phyloP scores from a whole-genome alignment of 1,284 basidiomycete species.

The Vanrija sp. region DNA sequence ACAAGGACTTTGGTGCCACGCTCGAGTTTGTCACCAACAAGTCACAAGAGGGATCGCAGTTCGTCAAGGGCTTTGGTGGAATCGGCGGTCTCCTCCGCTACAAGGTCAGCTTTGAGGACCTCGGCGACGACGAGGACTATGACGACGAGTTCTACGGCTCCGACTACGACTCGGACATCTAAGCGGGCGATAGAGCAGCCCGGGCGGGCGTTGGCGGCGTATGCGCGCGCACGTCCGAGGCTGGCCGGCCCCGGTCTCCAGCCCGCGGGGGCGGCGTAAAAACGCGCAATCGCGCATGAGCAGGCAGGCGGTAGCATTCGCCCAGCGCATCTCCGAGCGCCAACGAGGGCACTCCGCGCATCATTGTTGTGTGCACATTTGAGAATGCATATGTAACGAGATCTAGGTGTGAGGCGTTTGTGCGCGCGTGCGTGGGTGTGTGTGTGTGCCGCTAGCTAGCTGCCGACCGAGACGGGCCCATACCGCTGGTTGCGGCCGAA shows the following conservation, averaged over 20 bases:
- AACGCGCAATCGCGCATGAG: background rate
- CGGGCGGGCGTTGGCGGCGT: background rate
- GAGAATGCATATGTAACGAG: background rate
- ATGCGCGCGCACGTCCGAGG: background rate
- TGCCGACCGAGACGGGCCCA: background rate
- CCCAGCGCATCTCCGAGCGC: too few species aligned
- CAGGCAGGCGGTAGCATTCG: too few species aligned
- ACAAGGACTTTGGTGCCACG: slow-evolving; percentile 93
- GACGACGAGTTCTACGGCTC: slow-evolving; percentile 52
- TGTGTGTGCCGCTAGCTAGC: background rate
- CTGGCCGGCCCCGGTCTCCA: background rate
- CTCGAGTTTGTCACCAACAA: slow-evolving; percentile 65
- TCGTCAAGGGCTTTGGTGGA: slow-evolving; percentile 97
- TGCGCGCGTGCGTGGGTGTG: too few species aligned
- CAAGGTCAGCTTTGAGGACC: slow-evolving; percentile 87
- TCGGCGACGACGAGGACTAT: slow-evolving; percentile 62
- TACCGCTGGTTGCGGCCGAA: background rate
- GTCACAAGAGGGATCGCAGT: slow-evolving; percentile 97
- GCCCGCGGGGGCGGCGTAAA: background rate
- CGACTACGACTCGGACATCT: slow-evolving; percentile 42
- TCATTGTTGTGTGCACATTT: too few species aligned
- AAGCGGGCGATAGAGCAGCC: background rate
- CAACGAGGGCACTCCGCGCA: too few species aligned
- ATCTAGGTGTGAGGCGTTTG: background rate
- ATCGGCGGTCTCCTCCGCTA: slow-evolving; percentile 90